Percentiles rank a stretch among this genome's conserved stretches.
phyloP scores from a whole-genome alignment of 1,284 basidiomycete genomes.

The Grifola frondosa region DNA sequence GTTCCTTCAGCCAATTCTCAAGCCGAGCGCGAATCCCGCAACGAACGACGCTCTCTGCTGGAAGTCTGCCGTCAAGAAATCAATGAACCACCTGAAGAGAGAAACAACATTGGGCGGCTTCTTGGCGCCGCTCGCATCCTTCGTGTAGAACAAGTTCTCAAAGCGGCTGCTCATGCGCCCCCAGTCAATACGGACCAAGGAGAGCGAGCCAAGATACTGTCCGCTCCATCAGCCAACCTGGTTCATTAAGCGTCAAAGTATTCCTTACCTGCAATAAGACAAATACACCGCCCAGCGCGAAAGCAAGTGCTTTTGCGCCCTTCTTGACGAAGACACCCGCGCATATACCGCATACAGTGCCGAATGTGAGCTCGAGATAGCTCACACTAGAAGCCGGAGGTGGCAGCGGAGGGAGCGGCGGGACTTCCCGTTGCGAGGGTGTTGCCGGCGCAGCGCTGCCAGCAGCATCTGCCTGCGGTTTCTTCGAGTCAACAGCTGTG shows the following conservation, averaged over 20 bases:
- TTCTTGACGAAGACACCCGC: constrained; percentile 95
- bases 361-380: constrained; percentile 84
- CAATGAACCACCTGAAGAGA: constrained; percentile 70
- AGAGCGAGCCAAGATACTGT: constrained; percentile 75
- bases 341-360: constrained; percentile 84
- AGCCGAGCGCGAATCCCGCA: constrained; percentile 67
- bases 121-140: constrained; percentile 49
- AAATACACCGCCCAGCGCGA: constrained; percentile 83
- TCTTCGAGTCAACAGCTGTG: constrained; percentile 10
- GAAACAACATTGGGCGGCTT: constrained; percentile 63
- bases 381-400: constrained; percentile 72
- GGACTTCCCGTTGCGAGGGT: constrained; percentile 4
- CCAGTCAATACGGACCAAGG: constrained; percentile 85
- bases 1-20: constrained; percentile 46
- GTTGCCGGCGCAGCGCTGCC: constrained; percentile 2
- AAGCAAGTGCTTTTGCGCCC: constrained; percentile 82
- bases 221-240: constrained; percentile 3
- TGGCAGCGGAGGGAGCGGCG: constrained; percentile 36
- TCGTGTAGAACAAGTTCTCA: constrained; percentile 71
- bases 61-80: constrained; percentile 93
- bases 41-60: constrained; percentile 80
- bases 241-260: background rate
- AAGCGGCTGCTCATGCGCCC: constrained; percentile 56
- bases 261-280: constrained; percentile 78
- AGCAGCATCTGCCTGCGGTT: constrained; percentile 1